Evolutionary conservation across 768 basidiomycete genomes (phyloP), one percentile per base, ranked within the genome.

Genomic region (Lactarius hatsudake): DNA sequence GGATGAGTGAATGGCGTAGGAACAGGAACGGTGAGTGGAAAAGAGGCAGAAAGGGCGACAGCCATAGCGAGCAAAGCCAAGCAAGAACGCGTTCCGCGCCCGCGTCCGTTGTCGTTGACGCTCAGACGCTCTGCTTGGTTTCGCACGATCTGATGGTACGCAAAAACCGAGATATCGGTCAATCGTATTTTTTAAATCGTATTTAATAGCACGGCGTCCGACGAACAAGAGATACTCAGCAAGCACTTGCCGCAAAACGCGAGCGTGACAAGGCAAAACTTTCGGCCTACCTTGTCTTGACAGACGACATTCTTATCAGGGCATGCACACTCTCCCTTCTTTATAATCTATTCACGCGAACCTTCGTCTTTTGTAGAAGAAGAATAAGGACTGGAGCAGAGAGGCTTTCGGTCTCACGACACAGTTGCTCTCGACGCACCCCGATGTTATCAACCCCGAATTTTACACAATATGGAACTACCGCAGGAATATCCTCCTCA

Each of bases 381-480:
- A 83, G 70, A 73, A 77, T 0, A 77, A 80, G 61, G 91, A 93
- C 66, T 93, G 84, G 83, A 86, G 87, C 66, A 75, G 77, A 34
- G 89, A 90, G n/a, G 86, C 93, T 0, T 85, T 98, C 42, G 81
- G 84, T n/a, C 78, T 90, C 51, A 96, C 95, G 0, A 87, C 88
- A 18, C 81, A 80, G 32, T 76, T 98, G 28, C 85, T 99, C 10
- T 86, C 87, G 61, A 72, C 90, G 51, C 58, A 68, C 48, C 62
- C 67, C n/a, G 28, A 45, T 23, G 18, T 68, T 30, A 69, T 56
- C 34, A 98, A 98, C 74, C 95, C 96, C 2, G 97, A 99, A 77
- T 94, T 94, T 74, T 97, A 97, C 76, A 96, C 96, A 1, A 80
- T 92, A 43, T 98, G 97, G 97, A 96, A 97, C 77, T 96, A 94